Evolutionary conservation across 2,329 filamentous ascomycete genomes (phyloP).

Genomic region (Colletotrichum paranaense): DNA sequence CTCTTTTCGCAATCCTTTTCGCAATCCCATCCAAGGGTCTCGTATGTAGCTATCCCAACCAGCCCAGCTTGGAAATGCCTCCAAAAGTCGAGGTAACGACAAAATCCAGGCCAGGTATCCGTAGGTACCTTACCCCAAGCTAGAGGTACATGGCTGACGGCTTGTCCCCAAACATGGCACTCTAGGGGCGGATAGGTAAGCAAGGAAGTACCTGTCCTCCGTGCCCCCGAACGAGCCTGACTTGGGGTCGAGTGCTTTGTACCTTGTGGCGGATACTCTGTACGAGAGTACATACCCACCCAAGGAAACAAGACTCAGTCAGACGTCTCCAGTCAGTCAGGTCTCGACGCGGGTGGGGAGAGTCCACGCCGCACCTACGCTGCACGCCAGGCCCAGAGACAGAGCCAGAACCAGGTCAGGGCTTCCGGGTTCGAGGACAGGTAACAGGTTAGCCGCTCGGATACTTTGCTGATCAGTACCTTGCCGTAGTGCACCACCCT

Average conservation of each 20-base stretch:
- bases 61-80: background rate
- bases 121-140: background rate
- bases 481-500: slow-evolving; percentile 9
- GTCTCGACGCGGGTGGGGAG: slow-evolving; percentile 30
- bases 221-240: slow-evolving; percentile 4
- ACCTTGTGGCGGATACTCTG: too few relatives aligned
- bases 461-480: slow-evolving; percentile 28
- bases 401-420: slow-evolving; percentile 34
- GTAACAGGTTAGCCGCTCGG: slow-evolving; percentile 11
- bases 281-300: too few relatives aligned
- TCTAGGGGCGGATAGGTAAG: slow-evolving; percentile 5
- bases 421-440: slow-evolving; percentile 28
- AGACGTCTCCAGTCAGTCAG: slow-evolving; percentile 28
- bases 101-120: background rate
- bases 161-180: background rate
- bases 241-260: slow-evolving; percentile 3
- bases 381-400: slow-evolving; percentile 27
- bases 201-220: slow-evolving; percentile 11
- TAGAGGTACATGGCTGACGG: background rate
- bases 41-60: background rate
- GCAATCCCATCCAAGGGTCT: background rate
- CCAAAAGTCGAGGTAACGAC: background rate
- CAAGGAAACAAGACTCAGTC: slow-evolving; percentile 18
- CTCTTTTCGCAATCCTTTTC: background rate
- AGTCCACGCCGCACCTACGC: slow-evolving; percentile 22